These are phyloP conservation scores for Rhododendron ovatum DNA, from an alignment of 148 eudicot genomes.

Conservation along the genomic window DNA sequence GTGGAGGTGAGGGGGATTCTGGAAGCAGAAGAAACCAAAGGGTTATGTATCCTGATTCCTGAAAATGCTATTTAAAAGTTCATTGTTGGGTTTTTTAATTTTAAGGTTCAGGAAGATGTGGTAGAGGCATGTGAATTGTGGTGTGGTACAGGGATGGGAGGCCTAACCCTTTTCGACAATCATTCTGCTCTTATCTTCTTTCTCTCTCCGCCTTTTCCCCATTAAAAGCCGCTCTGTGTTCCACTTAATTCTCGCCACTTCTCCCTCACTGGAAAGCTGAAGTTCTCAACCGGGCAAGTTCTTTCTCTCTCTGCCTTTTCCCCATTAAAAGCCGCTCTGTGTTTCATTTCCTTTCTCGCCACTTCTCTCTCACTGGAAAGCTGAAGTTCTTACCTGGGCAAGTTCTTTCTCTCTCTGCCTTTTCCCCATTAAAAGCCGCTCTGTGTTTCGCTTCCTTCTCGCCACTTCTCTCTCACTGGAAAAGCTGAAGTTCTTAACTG, in stretches of 20 bases:
- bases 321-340: no score
- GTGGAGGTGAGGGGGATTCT: not conserved
- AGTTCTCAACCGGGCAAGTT: not conserved
- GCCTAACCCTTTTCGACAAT: constrained; percentile 12
- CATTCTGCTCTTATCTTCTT: not conserved
- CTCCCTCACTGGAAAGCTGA: not conserved
- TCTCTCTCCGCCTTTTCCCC: not conserved
- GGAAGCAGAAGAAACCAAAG: constrained; percentile 12
- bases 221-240: not conserved
- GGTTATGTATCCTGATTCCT: not conserved
- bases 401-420: no score
- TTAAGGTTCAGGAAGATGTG: constrained; percentile 3
- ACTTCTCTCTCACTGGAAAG: no score
- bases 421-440: no score
- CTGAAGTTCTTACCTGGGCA: not conserved
- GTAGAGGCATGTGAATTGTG: constrained; percentile 15
- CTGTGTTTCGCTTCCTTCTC: no score
- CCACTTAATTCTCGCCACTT: not conserved
- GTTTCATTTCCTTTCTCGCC: no score
- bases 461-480: no score
- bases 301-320: no score
- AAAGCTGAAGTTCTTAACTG: no score
- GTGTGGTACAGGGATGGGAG: constrained; percentile 22
- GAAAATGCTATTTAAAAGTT: not conserved
- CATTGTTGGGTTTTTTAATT: not conserved